Conservation (phyloP, 371 early-diverging fungal genomes). For the Lichtheimia ornata region DNA sequence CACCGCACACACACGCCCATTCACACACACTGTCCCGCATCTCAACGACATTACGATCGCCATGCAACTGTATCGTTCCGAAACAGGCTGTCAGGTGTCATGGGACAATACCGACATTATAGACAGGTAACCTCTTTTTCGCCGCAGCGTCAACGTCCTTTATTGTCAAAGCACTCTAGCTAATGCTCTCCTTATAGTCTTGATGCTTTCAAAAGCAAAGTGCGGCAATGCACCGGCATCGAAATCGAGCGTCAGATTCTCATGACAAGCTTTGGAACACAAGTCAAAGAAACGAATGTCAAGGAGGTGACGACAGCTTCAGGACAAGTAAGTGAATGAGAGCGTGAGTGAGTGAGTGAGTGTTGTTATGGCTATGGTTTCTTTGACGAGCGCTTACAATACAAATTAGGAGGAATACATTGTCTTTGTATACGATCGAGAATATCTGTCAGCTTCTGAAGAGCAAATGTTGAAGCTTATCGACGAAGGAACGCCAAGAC, state of each 20-base stretch:
- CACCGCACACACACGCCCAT: too few species aligned
- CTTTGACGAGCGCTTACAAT: background rate
- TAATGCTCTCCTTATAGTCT: constrained; percentile 31
- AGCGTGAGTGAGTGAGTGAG: background rate
- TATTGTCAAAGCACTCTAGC: background rate
- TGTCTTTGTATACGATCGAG: constrained; percentile 45
- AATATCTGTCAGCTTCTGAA: constrained; percentile 34
- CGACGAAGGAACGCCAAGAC: constrained; percentile 36
- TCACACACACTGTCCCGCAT: too few species aligned
- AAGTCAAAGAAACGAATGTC: constrained; percentile 55
- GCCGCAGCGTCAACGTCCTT: background rate
- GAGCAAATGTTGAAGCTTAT: constrained; percentile 32
- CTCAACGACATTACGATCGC: too few species aligned
- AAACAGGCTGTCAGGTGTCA: constrained; percentile 58
- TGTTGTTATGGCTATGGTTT: constrained; percentile 3
- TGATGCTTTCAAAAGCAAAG: constrained; percentile 45
- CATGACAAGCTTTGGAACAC: constrained; percentile 62
- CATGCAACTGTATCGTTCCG: constrained; percentile 68
- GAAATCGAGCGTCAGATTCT: constrained; percentile 56
- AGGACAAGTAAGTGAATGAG: constrained; percentile 42
- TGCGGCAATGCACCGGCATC: constrained; percentile 53
- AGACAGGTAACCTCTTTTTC: constrained; percentile 24
- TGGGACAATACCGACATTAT: constrained; percentile 23
- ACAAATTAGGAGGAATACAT: constrained; percentile 42
- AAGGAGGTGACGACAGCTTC: constrained; percentile 47